Evolutionary conservation across 139 green algal species (phyloP), one percentile per base, ranked within the genome.

Genomic region (Ettlia oleoabundans): DNA sequence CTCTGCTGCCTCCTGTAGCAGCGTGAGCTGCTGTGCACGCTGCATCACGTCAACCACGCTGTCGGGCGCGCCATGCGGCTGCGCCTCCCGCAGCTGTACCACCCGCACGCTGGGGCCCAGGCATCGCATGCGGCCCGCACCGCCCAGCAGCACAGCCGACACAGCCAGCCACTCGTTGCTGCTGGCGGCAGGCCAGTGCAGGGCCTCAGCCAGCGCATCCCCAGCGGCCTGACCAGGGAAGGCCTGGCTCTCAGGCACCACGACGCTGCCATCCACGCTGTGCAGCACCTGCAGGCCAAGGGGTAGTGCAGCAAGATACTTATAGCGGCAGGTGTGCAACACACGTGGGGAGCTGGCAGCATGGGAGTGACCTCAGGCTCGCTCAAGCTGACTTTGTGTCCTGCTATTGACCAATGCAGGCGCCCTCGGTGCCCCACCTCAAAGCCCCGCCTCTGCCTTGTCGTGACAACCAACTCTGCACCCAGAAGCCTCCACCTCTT

Each of bases 111-210:
- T 76, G 66, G 82, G 76, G 5, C 78, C 78, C 76, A 88, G 74
- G 78, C 78, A 85, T 3, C 68, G 43, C 84, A 88, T 86, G 43
- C 33, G 42, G 13, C 79, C 79, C 35, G 38, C 40, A 26, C 37
- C 70, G 8, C 84, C 84, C 51, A 86, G 30, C 62, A 88, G n/a
- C 38, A 65, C 63, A 2, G 76, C 84, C 24, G 15, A 37, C n/a
- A 84, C 84, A 13, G 65, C 62, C 63, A 88, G 33, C 84, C 84
- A 88, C n/a, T 51, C 58, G 53, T 70, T 70, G 63, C 67, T 68
- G 32, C 69, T 68, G 32, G 66, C 70, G 19, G 43, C 35, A 30
- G 42, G 55, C 84, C 84, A 88, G 78, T 73, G 70, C 58, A 85
- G 38, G 2, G 32, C 30, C 1, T 28, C 9, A 1, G 38, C 79